phyloP scores from a whole-genome alignment of 2,329 filamentous ascomycete genomes.

The Lachnellula suecica region DNA sequence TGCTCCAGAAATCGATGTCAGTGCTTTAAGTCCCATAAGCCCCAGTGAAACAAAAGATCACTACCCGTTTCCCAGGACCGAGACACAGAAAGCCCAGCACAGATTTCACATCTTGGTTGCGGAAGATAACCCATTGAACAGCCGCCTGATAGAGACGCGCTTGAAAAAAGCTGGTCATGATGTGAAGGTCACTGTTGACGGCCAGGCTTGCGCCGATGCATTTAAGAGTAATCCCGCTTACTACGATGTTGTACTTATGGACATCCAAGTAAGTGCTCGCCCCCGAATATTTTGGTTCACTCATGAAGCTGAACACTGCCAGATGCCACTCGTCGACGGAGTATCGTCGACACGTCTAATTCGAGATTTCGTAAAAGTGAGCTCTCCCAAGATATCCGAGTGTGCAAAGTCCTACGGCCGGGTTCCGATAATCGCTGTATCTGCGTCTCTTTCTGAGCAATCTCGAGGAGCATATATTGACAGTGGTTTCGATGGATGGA shows the following conservation, averaged over 20 bases:
- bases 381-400: background rate
- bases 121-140: slow-evolving; percentile 79
- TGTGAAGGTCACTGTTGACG: slow-evolving; percentile 71
- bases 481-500: slow-evolving; percentile 23
- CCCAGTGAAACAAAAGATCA: background rate
- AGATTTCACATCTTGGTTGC: slow-evolving; percentile 61
- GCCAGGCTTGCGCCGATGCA: slow-evolving; percentile 71
- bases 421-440: slow-evolving; percentile 22
- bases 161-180: slow-evolving; percentile 70
- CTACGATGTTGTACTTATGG: slow-evolving; percentile 23
- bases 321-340: slow-evolving; percentile 22
- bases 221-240: slow-evolving; percentile 53
- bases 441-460: slow-evolving; percentile 17
- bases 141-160: slow-evolving; percentile 75
- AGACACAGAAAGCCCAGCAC: slow-evolving; percentile 3
- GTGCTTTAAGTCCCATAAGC: background rate
- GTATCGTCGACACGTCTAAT: slow-evolving; percentile 17
- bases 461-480: slow-evolving; percentile 10
- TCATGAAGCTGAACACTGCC: background rate
- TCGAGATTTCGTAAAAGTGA: slow-evolving; percentile 13
- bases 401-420: slow-evolving; percentile 9
- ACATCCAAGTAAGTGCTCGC: slow-evolving; percentile 11
- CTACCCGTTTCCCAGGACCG: background rate
- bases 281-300: too few relatives aligned
- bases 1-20: background rate